A percentile compares a stretch with the other conserved stretches of the same genome.
Conservation (phyloP, 257 asterid species). For the Ophiorrhiza pumila region DNA sequence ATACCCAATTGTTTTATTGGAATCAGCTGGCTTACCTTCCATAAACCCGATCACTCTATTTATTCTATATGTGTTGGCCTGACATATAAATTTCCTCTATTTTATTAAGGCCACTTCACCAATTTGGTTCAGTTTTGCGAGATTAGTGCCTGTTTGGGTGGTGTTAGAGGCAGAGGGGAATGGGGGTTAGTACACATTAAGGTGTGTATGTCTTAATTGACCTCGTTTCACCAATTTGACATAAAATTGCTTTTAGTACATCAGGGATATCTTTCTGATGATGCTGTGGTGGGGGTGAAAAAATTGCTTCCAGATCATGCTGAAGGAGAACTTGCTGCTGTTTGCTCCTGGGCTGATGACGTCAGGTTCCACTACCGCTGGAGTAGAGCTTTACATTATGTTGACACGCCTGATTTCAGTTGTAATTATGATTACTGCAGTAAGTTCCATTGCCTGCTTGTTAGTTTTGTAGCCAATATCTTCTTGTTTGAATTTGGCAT, state of each 20-base stretch:
- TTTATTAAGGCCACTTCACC: no score
- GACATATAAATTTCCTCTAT: no score
- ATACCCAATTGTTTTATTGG: no score
- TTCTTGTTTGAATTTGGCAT: neutral
- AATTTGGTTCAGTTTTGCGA: neutral
- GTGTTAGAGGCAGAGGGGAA: neutral
- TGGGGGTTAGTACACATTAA: neutral
- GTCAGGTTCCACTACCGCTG: constrained; percentile 66
- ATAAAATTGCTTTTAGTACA: neutral
- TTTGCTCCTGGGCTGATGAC: constrained; percentile 88
- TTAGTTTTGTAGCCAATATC: neutral
- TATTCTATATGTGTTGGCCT: no score
- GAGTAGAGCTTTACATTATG: constrained; percentile 77
- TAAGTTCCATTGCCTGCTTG: constrained; percentile 37
- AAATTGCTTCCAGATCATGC: constrained; percentile 78
- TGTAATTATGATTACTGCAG: constrained; percentile 89
- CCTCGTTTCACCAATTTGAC: neutral
- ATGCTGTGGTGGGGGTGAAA: constrained; percentile 57
- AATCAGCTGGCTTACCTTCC: no score
- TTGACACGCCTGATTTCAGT: constrained; percentile 87
- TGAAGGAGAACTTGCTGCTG: constrained; percentile 83
- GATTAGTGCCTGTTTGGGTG: neutral
- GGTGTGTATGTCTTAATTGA: neutral
- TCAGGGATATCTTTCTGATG: constrained; percentile 68
- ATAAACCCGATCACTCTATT: no score